Evolutionary conservation across 2,329 filamentous ascomycete genomes (phyloP).

Genomic region (Helicocarpus griseus): DNA sequence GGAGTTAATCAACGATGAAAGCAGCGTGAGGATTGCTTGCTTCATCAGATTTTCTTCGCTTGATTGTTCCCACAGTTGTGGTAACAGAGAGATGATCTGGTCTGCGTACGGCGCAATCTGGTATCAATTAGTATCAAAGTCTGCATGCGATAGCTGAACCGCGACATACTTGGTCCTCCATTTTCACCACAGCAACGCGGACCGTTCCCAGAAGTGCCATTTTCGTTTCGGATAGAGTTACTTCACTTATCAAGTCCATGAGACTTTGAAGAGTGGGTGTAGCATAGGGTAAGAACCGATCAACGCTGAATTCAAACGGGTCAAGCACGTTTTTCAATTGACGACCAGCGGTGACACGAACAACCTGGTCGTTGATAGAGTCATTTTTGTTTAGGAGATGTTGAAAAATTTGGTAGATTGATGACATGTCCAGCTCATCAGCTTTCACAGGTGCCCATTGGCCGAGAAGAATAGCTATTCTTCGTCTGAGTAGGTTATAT

Average conservation of each 20-base stretch:
- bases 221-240: slow-evolving; percentile 78
- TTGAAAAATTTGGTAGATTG: slow-evolving; percentile 82
- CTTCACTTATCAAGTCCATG: slow-evolving; percentile 67
- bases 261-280: slow-evolving; percentile 62
- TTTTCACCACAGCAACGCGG: slow-evolving; percentile 65
- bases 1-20: slow-evolving; percentile 74
- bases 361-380: slow-evolving; percentile 76
- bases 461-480: slow-evolving; percentile 79
- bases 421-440: slow-evolving; percentile 54
- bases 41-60: slow-evolving; percentile 88
- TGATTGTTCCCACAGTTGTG: slow-evolving; percentile 73
- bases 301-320: slow-evolving; percentile 69
- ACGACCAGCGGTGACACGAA: slow-evolving; percentile 80
- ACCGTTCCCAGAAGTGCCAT: slow-evolving; percentile 83
- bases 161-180: slow-evolving; percentile 58
- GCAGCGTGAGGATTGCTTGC: slow-evolving; percentile 78
- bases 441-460: slow-evolving; percentile 82
- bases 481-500: slow-evolving; percentile 74
- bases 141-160: not conserved
- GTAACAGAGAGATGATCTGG: slow-evolving; percentile 69
- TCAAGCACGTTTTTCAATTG: slow-evolving; percentile 73
- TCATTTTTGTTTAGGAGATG: slow-evolving; percentile 74
- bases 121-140: not conserved
- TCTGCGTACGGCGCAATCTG: slow-evolving; percentile 60
- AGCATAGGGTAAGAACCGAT: slow-evolving; percentile 68